Evolutionary conservation across 2,329 filamentous ascomycete genomes (phyloP).

Genomic region (Reticulascus tulasneorum): DNA sequence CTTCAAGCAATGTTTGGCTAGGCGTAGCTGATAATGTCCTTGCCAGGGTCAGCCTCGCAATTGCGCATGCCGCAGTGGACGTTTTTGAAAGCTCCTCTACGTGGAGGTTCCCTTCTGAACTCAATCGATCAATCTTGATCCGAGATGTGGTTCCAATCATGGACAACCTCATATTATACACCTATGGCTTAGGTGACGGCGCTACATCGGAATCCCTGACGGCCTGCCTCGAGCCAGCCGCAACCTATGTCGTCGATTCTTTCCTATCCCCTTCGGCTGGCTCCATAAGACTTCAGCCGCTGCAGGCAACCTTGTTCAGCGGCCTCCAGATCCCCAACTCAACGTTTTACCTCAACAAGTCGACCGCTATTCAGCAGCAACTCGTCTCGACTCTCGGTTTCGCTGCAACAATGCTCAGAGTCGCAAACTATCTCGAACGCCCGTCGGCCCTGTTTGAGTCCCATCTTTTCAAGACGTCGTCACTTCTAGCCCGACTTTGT

Average conservation of each 20-base stretch:
- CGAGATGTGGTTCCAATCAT: constrained; percentile 66
- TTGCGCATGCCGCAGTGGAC: constrained; percentile 73
- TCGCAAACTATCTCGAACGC: constrained; percentile 60
- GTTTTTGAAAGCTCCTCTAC: constrained; percentile 80
- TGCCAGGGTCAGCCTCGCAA: constrained; percentile 65
- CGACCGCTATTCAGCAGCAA: constrained; percentile 56
- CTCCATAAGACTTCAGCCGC: constrained; percentile 71
- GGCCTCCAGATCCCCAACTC: constrained; percentile 55
- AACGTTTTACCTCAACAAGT: constrained; percentile 57
- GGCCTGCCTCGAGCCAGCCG: constrained; percentile 65
- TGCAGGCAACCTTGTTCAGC: constrained; percentile 66
- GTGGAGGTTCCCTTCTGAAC: constrained; percentile 73
- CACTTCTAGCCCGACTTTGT: constrained; percentile 72
- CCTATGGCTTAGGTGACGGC: constrained; percentile 69
- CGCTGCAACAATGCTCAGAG: constrained; percentile 65
- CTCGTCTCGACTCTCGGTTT: constrained; percentile 62
- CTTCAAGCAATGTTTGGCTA: constrained; percentile 54
- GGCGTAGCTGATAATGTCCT: constrained; percentile 77
- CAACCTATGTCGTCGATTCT: constrained; percentile 70
- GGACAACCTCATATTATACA: constrained; percentile 65
- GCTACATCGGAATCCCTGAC: constrained; percentile 43
- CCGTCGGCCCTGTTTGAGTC: constrained; percentile 66
- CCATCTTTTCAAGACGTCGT: constrained; percentile 76
- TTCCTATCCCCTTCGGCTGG: constrained; percentile 69
- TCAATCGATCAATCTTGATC: constrained; percentile 67